A percentile compares a stretch with the other conserved stretches of the same genome.
Evolutionary conservation across 768 basidiomycete genomes (phyloP).

Genomic region (Calocera viscosa): DNA sequence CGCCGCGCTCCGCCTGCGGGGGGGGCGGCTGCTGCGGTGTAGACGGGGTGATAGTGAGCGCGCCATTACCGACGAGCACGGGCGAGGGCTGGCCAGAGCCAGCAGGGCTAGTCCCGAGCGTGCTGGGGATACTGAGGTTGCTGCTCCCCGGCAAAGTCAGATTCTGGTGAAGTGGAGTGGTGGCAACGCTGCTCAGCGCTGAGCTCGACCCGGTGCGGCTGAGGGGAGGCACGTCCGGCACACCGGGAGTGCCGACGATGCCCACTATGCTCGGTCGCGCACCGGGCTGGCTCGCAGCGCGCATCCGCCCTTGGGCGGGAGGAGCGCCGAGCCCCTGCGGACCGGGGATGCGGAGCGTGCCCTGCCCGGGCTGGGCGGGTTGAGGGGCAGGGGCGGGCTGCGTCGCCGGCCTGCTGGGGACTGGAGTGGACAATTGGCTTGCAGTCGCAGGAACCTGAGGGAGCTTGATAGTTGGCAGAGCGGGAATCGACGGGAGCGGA

Average conservation of each 20-base stretch:
- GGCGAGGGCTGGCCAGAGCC: slow-evolving; percentile 43
- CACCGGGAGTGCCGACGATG: slow-evolving; percentile 36
- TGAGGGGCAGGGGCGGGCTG: not conserved
- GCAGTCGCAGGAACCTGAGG: not conserved
- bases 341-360: not conserved
- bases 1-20: not conserved
- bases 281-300: slow-evolving; percentile 69
- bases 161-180: slow-evolving; percentile 28
- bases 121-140: slow-evolving; percentile 10
- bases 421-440: not conserved
- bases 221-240: slow-evolving; percentile 40
- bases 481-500: not conserved
- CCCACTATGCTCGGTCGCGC: slow-evolving; percentile 49
- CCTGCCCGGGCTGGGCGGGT: not conserved
- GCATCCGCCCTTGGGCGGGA: slow-evolving; percentile 34
- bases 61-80: slow-evolving; percentile 27
- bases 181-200: not conserved
- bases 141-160: slow-evolving; percentile 17
- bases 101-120: slow-evolving; percentile 39
- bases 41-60: not conserved
- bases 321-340: not conserved
- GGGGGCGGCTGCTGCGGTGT: not conserved
- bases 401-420: not conserved
- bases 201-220: not conserved
- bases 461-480: slow-evolving; percentile 2